Evolutionary conservation across 2,329 filamentous ascomycete genomes (phyloP).

Genomic region (Metarhizium album): DNA sequence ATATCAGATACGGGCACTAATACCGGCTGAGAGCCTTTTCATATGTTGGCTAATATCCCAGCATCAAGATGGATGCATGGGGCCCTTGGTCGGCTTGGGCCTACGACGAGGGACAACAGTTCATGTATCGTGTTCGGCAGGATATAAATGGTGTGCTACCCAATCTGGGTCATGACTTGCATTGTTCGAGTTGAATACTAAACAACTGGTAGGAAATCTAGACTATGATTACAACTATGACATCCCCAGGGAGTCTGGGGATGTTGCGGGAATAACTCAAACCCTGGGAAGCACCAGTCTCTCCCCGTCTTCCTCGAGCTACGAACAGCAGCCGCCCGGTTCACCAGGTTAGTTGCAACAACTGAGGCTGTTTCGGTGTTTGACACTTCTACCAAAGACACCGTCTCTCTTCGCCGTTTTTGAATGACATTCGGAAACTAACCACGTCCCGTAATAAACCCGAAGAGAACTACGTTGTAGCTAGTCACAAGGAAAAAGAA

Average conservation of each 20-base stretch:
- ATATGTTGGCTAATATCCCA: neutral
- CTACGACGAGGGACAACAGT: constrained; percentile 10
- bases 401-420: no score
- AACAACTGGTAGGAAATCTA: neutral
- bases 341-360: neutral
- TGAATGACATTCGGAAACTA: neutral
- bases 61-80: constrained; percentile 10
- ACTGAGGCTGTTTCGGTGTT: neutral
- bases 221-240: constrained; percentile 3
- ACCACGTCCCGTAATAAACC: neutral
- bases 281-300: neutral
- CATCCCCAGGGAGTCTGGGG: constrained; percentile 1
- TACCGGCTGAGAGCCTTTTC: constrained; percentile 1
- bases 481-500: neutral
- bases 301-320: neutral
- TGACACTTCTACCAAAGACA: neutral
- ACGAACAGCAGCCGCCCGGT: neutral
- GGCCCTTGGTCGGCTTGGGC: constrained; percentile 18
- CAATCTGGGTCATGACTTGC: neutral
- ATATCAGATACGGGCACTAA: constrained; percentile 4
- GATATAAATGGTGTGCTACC: constrained; percentile 1
- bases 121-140: constrained; percentile 16
- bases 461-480: neutral
- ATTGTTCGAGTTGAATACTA: neutral
- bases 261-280: neutral